Evolutionary conservation across 345 rosid species (phyloP), one percentile per base, ranked within the genome.

Genomic region (Adansonia digitata): DNA sequence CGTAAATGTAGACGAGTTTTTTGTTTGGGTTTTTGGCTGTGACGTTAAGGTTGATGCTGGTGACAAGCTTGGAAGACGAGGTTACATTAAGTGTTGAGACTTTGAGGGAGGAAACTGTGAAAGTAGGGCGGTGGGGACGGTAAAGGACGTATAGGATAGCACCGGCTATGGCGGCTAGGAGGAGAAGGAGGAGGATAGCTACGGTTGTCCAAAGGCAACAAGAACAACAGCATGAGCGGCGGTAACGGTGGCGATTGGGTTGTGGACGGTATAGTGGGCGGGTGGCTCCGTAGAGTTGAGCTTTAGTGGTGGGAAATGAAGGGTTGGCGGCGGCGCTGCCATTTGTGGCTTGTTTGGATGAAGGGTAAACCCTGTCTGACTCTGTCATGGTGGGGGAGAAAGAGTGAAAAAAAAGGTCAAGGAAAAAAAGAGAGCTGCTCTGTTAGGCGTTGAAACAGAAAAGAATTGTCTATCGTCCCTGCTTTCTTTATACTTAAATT

Each of bases 231-330:
- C 88, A 83, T 52, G 81, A 77, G 78, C 78, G 76, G 9, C 89
- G 93, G 37, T 74, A 79, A 52, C 83, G 87, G 71, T 85, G 84
- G 34, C 82, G 88, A 31, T 77, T 75, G 48, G 91, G 78, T 29
- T 85, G 85, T 3, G 95, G 98, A 17, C 93, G 93, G 83, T 94
- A 94, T 66, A 88, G 82, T 0, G 97, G 91, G 27, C 93, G 93
- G 61, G 74, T 78, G 40, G 94, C 89, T 27, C 88, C 90, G 75
- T 90, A 88, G 62, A 84, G 88, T 43, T 92, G 98, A 37, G 90
- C 77, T 82, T 94, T 94, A 24, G 85, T 83, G 60, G 91, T 86
- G 0, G 97, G 93, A 5, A 90, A 90, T 15, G 90, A 49, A 10
- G 86, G 88, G 48, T 81, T 88, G 9, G 81, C 10, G 48, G 68